phyloP scores from a whole-genome alignment of 1,284 basidiomycete species.

The Cutaneotrichosporon cyanovorans region DNA sequence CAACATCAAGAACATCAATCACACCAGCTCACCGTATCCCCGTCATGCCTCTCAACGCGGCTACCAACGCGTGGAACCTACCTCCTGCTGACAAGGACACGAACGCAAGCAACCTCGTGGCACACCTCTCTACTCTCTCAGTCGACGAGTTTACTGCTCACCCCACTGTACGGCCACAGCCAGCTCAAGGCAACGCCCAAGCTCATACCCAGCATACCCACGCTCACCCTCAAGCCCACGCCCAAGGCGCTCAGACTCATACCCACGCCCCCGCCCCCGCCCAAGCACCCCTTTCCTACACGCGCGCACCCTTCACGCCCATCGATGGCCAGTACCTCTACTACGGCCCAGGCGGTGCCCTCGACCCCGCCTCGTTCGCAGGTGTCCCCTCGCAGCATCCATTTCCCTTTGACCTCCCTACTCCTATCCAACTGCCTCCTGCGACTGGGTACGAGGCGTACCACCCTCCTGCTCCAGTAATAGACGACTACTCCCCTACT shows the following conservation, averaged over 20 bases:
- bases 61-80: neutral
- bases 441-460: constrained; percentile 9
- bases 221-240: constrained; percentile 9
- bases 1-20: no score
- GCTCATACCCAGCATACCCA: neutral
- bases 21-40: no score
- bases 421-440: constrained; percentile 8
- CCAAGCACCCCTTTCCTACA: no score
- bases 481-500: constrained; percentile 1
- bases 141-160: constrained; percentile 10
- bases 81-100: neutral
- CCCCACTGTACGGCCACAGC: no score
- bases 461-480: constrained; percentile 8
- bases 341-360: constrained; percentile 5
- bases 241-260: no score
- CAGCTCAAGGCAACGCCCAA: neutral
- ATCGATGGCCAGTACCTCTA: constrained; percentile 10
- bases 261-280: no score
- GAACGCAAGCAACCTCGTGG: constrained; percentile 4
- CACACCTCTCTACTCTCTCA: constrained; percentile 7
- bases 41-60: neutral
- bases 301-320: constrained; percentile 9
- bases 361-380: constrained; percentile 4
- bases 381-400: neutral
- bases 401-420: constrained; percentile 6